Base-by-base conservation (phyloP, 2,329 filamentous ascomycete genomes). In the Aspergillus bombycis region DNA sequence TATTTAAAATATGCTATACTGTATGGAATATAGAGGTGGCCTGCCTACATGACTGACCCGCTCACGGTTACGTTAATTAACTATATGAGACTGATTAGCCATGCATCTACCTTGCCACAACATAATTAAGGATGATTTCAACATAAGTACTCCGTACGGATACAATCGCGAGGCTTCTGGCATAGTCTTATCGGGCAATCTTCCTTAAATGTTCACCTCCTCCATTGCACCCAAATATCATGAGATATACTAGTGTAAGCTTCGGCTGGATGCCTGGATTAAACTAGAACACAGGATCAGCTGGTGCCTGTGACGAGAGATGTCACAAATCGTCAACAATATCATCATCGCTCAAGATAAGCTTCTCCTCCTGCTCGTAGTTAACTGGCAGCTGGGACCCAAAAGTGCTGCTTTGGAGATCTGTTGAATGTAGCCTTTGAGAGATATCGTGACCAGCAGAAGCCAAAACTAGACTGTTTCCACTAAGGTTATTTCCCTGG, bases 341-440 rank as follows among this genome's bases (percentile, higher is more conserved):
- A 80, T 95, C 92, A 78, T 95, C 92, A 72, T 95, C 92, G 69
- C 89, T 92, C 46, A 94, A 79, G 52, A 92, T 86, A 67, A 94
- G 78, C 70, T 89, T 91, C 75, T 89, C 87, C 48, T 83, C 80
- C 66, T 85, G 73, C 32, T 81, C 78, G 2, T 78, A 78, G 52
- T 80, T 73, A 11, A 73, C 75, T 3, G 71, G 62, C 26, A 63
- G 62, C 28, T 48, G 65, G 36, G 53, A 69, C 65, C 58, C 70
- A 67, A 71, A 65, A 59, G 71, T 59, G 56, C 67, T 62, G 61
- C 66, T 60, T 58, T 64, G 36, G 75, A 43, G 53, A 30, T 23
- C 38, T 28, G 14, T 54, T 26, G 36, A 32, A 14, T 19, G n/a
- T 26, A n/a, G 34, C 21, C 21, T 30, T 36, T n/a, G 52, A 62